Evolutionary conservation across 371 early-diverging fungal genomes (phyloP), one percentile per base, ranked within the genome.

Genomic region (Nematocida sp.): DNA sequence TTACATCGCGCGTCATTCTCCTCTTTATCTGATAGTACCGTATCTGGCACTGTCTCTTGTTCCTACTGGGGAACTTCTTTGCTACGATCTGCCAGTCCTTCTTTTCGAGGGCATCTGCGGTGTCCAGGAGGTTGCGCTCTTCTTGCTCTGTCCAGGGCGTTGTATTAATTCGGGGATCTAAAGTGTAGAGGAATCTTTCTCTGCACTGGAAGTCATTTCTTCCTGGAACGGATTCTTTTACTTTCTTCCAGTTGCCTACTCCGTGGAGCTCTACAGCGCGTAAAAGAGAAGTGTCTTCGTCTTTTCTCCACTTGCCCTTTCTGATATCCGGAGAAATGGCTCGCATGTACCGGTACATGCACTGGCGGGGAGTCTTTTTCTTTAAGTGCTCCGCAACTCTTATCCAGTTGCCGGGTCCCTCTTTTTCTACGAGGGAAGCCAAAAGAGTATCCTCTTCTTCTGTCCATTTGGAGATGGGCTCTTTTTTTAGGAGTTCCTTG

Each of bases 311-410:
- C 28, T 56, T 79, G 4, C 88, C 87, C 0, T 88, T 86, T 23
- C 87, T 85, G 33, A 90, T 89, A 0, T 86, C 86, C 0, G 92
- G 92, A 69, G 87, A 86, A 18, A 91, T 60, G 0, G 86, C 53
- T 20, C 75, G 89, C 42, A 82, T 81, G 89, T 90, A 93, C 38
- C 91, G 87, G 49, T 89, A 88, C 45, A 89, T 82, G 75, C 92
- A 92, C 80, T 93, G 92, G 71, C 50, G 42, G 4, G 55, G 28
- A 0, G 65, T 78, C 49, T 56, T 78, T 40, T 51, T 69, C 32
- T 55, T 30, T 32, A 78, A 51, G 30, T 71, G 23, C 18, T 39
- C 47, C 1, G 79, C 63, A 7, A 78, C 56, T 20, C 63, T 50
- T n/a, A 61, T 65, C 79, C 79, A 78, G 45, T 36, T 45, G 30